phyloP scores from a whole-genome alignment of 2,329 filamentous ascomycete species.

The Colletotrichum eremochloae region DNA sequence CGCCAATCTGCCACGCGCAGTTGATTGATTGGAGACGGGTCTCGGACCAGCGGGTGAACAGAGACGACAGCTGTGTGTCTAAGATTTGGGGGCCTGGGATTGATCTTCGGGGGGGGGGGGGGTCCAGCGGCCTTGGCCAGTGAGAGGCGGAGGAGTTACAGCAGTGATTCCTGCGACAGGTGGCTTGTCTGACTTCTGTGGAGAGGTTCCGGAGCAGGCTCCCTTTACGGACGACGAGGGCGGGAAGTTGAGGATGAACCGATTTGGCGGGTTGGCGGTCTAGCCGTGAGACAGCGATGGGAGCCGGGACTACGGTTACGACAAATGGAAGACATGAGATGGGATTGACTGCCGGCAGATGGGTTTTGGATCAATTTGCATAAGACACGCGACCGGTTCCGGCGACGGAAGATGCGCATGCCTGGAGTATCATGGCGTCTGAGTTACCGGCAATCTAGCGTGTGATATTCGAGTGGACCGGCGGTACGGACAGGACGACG shows the following conservation, averaged over 20 bases:
- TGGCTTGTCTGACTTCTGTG: slow-evolving; percentile 24
- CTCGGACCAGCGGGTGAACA: slow-evolving; percentile 13
- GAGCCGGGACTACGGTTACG: no score
- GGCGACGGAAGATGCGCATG: not conserved
- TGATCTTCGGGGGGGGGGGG: not conserved
- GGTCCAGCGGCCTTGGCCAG: slow-evolving; percentile 5
- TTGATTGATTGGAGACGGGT: not conserved
- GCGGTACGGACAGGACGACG: not conserved
- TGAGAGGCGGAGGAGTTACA: slow-evolving; percentile 15
- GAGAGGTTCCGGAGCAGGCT: slow-evolving; percentile 9
- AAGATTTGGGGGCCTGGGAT: not conserved
- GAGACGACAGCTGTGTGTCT: not conserved
- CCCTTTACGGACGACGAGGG: not conserved
- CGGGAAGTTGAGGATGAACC: not conserved
- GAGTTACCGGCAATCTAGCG: not conserved
- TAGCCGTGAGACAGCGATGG: not conserved
- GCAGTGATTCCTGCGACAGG: slow-evolving; percentile 22
- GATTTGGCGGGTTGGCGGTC: slow-evolving; percentile 2
- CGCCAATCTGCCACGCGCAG: slow-evolving; percentile 3
- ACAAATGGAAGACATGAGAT: no score
- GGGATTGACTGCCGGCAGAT: not conserved
- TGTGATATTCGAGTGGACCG: not conserved
- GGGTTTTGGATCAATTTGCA: not conserved
- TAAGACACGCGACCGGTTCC: not conserved
- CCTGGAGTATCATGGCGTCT: not conserved